A percentile compares a stretch with the other conserved stretches of the same genome.
Evolutionary conservation across 2,329 filamentous ascomycete species (phyloP).

Genomic region (Pseudogymnoascus sp.): DNA sequence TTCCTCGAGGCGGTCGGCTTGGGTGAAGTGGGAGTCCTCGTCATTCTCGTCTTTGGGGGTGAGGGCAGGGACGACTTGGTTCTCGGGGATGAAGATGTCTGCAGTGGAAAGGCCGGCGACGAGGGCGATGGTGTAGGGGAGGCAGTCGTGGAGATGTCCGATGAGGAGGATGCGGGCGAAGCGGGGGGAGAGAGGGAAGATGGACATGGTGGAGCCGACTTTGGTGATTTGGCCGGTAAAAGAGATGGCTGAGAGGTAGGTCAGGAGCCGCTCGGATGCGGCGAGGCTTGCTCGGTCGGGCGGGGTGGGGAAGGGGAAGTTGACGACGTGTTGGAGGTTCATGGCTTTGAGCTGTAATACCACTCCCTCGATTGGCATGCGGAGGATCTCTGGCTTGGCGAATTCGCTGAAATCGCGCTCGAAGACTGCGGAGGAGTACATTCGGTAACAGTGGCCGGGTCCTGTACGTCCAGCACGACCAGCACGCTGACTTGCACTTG

Average conservation of each 20-base stretch:
- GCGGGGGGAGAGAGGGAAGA: conserved; percentile 84
- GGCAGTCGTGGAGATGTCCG: conserved; percentile 73
- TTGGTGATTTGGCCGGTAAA: conserved; percentile 68
- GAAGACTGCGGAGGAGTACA: conserved; percentile 92
- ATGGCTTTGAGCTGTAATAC: conserved; percentile 93
- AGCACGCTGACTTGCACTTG: conserved; percentile 82
- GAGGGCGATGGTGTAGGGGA: conserved; percentile 79
- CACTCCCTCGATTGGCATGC: conserved; percentile 87
- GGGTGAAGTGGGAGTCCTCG: conserved; percentile 51
- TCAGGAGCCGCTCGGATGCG: conserved; percentile 79
- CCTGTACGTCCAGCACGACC: conserved; percentile 94
- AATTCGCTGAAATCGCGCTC: conserved; percentile 84
- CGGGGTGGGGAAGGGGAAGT: conserved; percentile 93
- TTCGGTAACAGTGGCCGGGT: conserved; percentile 87
- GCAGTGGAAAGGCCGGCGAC: conserved; percentile 84
- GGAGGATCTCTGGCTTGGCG: conserved; percentile 78
- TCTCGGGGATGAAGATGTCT: conserved; percentile 80
- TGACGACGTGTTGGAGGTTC: conserved; percentile 81
- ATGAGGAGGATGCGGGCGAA: conserved; percentile 90
- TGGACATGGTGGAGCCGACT: conserved; percentile 75
- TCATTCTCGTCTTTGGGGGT: conserved; percentile 41
- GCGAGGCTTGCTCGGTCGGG: conserved; percentile 70
- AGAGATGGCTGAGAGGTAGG: conserved; percentile 76
- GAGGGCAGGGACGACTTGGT: conserved; percentile 60
- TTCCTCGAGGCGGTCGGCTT: conserved; percentile 66